phyloP scores from a whole-genome alignment of 768 basidiomycete genomes.

The Boletus rubescentipes region DNA sequence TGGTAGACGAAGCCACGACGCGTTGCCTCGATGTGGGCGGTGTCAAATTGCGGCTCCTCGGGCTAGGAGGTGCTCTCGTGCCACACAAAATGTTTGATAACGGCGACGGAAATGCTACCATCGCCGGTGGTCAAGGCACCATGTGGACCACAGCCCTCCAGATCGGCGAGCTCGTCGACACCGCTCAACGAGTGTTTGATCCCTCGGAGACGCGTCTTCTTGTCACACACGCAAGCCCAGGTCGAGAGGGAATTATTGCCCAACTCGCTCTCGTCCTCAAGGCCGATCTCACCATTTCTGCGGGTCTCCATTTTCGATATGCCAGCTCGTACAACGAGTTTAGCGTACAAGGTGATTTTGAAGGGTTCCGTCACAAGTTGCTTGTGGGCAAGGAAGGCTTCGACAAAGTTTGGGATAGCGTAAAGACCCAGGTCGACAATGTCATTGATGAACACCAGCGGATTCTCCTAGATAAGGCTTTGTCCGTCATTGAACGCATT shows the following conservation, averaged over 20 bases:
- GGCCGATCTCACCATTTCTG: constrained; percentile 91
- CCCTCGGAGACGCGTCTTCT: constrained; percentile 91
- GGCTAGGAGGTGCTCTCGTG: constrained; percentile 92
- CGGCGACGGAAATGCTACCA: constrained; percentile 92
- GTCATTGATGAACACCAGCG: constrained; percentile 92
- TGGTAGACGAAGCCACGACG: constrained; percentile 95
- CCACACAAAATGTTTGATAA: constrained; percentile 95
- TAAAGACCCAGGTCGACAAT: constrained; percentile 85
- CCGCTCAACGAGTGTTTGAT: constrained; percentile 92
- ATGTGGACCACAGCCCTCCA: constrained; percentile 99
- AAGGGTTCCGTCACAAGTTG: constrained; percentile 83
- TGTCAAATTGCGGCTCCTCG: constrained; percentile 90
- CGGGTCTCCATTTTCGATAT: constrained; percentile 97
- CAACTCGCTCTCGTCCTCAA: constrained; percentile 90
- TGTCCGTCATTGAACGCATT: constrained; percentile 79
- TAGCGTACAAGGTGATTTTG: constrained; percentile 86
- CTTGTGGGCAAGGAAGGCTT: constrained; percentile 75
- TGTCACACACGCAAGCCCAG: constrained; percentile 88
- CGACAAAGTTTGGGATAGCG: constrained; percentile 92
- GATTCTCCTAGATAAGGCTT: constrained; percentile 83
- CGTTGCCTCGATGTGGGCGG: constrained; percentile 90
- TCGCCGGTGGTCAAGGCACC: constrained; percentile 96
- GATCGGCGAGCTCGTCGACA: constrained; percentile 97
- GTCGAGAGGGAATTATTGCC: constrained; percentile 88
- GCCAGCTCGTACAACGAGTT: constrained; percentile 97